Evolutionary conservation across 1,284 basidiomycete genomes (phyloP).

Genomic region (Leccinum ponderosum): DNA sequence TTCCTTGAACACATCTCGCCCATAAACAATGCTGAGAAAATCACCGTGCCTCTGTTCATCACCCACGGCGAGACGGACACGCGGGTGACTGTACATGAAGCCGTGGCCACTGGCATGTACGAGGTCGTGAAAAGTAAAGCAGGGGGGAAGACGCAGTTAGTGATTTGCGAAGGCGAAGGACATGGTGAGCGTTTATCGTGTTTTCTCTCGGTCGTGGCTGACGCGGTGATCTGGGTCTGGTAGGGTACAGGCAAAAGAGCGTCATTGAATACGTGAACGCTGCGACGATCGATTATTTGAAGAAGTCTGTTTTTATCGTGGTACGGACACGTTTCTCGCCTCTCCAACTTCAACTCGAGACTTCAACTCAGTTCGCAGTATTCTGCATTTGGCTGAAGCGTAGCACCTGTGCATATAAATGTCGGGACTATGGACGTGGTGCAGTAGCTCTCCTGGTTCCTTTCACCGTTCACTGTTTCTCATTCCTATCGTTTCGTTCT

Average conservation of each 20-base stretch:
- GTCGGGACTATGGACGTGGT: neutral
- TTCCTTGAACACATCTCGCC: constrained; percentile 40
- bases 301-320: constrained; percentile 13
- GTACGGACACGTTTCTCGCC: neutral
- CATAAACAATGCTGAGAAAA: constrained; percentile 36
- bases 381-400: neutral
- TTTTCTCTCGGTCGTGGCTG: neutral
- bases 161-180: constrained; percentile 41
- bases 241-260: constrained; percentile 43
- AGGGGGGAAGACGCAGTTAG: constrained; percentile 30
- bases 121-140: constrained; percentile 18
- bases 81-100: constrained; percentile 38
- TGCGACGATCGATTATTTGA: constrained; percentile 36
- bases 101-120: constrained; percentile 24
- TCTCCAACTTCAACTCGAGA: neutral
- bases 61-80: constrained; percentile 41
- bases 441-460: neutral
- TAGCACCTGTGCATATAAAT: constrained; percentile 9
- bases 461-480: neutral
- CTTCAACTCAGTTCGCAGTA: constrained; percentile 1
- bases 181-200: constrained; percentile 32
- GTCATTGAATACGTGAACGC: constrained; percentile 42
- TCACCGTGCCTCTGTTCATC: constrained; percentile 35
- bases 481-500: neutral
- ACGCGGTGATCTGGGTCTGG: neutral